These are phyloP conservation scores for Fusarium compactum DNA, from an alignment of 2,329 filamentous ascomycete species.

Conservation along the genomic window DNA sequence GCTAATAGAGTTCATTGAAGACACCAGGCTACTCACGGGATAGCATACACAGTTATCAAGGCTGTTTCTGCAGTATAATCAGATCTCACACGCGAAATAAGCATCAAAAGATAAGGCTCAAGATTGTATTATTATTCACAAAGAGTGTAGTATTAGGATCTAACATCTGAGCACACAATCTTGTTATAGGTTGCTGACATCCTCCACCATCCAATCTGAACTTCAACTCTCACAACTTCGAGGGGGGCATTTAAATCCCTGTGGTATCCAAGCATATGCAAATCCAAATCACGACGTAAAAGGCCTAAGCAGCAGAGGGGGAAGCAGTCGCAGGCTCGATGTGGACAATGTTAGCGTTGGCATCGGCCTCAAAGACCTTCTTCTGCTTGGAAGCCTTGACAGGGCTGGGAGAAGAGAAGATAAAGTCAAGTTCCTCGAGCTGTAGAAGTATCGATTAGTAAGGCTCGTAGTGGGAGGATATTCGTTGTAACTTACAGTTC, in stretches of 20 bases:
- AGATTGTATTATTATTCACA: neutral
- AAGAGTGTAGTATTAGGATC: conserved; percentile 22
- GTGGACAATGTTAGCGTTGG: conserved; percentile 35
- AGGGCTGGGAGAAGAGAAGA: conserved; percentile 38
- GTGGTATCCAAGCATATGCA: neutral
- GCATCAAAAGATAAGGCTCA: no score
- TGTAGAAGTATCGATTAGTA: neutral
- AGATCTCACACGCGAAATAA: no score
- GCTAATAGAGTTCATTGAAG: no score
- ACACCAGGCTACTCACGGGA: no score
- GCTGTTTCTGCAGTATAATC: no score
- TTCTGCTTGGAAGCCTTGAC: conserved; percentile 40
- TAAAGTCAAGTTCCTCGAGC: conserved; percentile 44
- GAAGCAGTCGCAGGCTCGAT: conserved; percentile 20
- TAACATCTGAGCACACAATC: conserved; percentile 3
- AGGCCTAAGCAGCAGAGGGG: conserved; percentile 1
- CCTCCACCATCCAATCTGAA: conserved; percentile 6
- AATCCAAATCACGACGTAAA: neutral
- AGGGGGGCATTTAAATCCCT: no score
- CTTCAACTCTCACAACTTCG: neutral
- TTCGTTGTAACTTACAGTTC: conserved; percentile 51
- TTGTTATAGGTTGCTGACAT: neutral
- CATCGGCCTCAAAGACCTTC: conserved; percentile 40
- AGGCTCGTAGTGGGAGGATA: fast-evolving
- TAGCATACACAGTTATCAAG: no score